phyloP scores from a whole-genome alignment of 495 filamentous ascomycete genomes.

The Penicillium subrubescens region DNA sequence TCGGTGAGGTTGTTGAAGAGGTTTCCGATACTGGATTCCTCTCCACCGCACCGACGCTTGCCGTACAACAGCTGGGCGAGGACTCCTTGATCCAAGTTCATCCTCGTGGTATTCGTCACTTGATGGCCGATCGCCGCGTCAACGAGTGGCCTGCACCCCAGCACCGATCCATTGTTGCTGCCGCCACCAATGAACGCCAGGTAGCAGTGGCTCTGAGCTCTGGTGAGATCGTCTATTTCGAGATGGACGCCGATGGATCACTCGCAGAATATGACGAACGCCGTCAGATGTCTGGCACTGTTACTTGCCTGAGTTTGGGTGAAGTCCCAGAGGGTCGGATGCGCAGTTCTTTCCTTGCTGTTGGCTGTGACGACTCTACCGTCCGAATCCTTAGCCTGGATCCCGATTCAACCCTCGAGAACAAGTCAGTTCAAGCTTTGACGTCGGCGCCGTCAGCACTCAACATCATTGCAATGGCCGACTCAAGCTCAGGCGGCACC shows the following conservation, averaged over 20 bases:
- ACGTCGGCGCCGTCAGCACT: slow-evolving; percentile 86
- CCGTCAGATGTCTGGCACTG: slow-evolving; percentile 92
- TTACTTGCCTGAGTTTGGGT: slow-evolving; percentile 91
- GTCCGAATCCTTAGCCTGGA: slow-evolving; percentile 90
- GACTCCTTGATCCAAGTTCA: slow-evolving; percentile 94
- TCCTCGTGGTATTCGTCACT: slow-evolving; percentile 90
- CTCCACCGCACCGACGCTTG: slow-evolving; percentile 80
- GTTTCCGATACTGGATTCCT: slow-evolving; percentile 92
- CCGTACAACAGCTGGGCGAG: slow-evolving; percentile 91
- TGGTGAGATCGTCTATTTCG: slow-evolving; percentile 96
- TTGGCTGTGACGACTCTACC: slow-evolving; percentile 95
- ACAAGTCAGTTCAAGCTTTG: slow-evolving; percentile 89
- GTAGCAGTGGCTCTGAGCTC: slow-evolving; percentile 92
- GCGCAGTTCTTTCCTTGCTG: slow-evolving; percentile 86
- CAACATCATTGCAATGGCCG: slow-evolving; percentile 92
- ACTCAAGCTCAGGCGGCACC: slow-evolving; percentile 76
- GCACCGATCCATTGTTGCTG: slow-evolving; percentile 94
- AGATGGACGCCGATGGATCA: slow-evolving; percentile 88
- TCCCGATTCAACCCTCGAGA: slow-evolving; percentile 85
- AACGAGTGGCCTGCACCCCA: slow-evolving; percentile 95
- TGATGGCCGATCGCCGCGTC: slow-evolving; percentile 74
- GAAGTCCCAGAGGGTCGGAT: slow-evolving; percentile 87
- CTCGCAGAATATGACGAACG: slow-evolving; percentile 95
- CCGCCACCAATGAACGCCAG: slow-evolving; percentile 89
- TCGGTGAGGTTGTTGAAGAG: slow-evolving; percentile 95